Percentiles rank a stretch among this genome's conserved stretches.
Conservation (phyloP, 164 flowering plant species). For the Kingdonia uniflora region DNA sequence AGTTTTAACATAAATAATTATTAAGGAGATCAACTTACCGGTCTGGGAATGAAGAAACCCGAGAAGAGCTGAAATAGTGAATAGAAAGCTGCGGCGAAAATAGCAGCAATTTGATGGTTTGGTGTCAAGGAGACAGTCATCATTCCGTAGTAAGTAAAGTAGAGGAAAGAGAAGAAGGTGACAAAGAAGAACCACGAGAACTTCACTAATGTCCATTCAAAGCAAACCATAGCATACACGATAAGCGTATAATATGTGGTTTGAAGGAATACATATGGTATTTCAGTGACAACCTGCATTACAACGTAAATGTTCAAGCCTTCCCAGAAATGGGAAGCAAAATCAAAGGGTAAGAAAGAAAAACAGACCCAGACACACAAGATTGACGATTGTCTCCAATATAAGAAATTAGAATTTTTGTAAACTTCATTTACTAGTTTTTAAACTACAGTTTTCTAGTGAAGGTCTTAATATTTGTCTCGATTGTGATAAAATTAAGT, state of each 20-base stretch:
- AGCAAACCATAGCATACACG: background rate
- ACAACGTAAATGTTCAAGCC: background rate
- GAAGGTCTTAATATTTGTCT: too few species aligned
- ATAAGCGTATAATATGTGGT: background rate
- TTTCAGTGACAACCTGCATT: background rate
- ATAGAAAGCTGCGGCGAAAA: conserved; percentile 10
- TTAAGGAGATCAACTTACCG: conserved; percentile 4
- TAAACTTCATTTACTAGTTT: too few species aligned
- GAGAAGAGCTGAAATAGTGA: conserved; percentile 14
- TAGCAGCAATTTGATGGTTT: conserved; percentile 1
- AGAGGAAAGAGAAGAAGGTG: conserved; percentile 7
- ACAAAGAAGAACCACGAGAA: background rate
- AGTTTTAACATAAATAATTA: background rate
- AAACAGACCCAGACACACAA: too few species aligned
- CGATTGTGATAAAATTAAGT: too few species aligned
- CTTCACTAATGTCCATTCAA: background rate
- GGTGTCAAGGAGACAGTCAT: conserved; percentile 10
- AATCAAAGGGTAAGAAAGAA: too few species aligned
- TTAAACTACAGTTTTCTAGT: too few species aligned
- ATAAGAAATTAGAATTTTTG: too few species aligned
- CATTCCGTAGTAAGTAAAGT: conserved; percentile 14
- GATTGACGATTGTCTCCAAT: too few species aligned
- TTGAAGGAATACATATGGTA: background rate
- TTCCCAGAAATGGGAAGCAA: too few species aligned
- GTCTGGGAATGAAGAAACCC: conserved; percentile 11